Base-by-base conservation (phyloP, 2,329 filamentous ascomycete genomes). In the Colletotrichum sp. region DNA sequence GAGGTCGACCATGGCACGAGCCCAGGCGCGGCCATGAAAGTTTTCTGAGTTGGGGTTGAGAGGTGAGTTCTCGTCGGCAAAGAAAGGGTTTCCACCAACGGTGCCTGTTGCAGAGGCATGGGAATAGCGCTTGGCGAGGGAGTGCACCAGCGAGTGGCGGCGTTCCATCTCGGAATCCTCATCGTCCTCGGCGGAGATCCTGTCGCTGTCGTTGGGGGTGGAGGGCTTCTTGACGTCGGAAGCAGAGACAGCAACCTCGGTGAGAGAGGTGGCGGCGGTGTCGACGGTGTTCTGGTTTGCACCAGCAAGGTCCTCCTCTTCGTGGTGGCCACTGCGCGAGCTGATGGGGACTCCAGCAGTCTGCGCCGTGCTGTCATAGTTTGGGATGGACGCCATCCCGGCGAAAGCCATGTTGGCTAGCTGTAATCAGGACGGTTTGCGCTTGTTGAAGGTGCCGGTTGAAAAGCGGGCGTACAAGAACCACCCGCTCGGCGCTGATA, bases 11-110 rank as follows among this genome's bases (percentile, higher is more conserved):
- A 93, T 82, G 39, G 90, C 86, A 84, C 90, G 92, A 74, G 90
- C 90, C 93, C 93, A 94, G 59, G 87, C 86, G 64, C 87, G 87
- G 34, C 85, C 87, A 72, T 86, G 89, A 82, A 93, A 93, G 73
- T 89, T 87, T 28, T 84, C 82, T 6, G 89, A 91, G 68, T 81
- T 82, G 5, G 90, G 90, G 80, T 92, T 90, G 34, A 92, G 81
- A 1, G 86, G 84, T n/a, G 90, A 91, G 76, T 90, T 84, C 48
- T 87, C 83, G 13, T 91, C 84, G 43, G 85, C 85, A 61, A 86
- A 78, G 80, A 92, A 93, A 14, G 90, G 88, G 81, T 92, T 92
- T 12, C 77, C 80, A 26, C 84, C 83, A 9, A 81, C 76, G 7
- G 78, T 79, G 48, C 80, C 84, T 34, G 79, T 79, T 21, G 78